phyloP scores from a whole-genome alignment of 2,329 filamentous ascomycete genomes.

The Colletotrichum lupini region DNA sequence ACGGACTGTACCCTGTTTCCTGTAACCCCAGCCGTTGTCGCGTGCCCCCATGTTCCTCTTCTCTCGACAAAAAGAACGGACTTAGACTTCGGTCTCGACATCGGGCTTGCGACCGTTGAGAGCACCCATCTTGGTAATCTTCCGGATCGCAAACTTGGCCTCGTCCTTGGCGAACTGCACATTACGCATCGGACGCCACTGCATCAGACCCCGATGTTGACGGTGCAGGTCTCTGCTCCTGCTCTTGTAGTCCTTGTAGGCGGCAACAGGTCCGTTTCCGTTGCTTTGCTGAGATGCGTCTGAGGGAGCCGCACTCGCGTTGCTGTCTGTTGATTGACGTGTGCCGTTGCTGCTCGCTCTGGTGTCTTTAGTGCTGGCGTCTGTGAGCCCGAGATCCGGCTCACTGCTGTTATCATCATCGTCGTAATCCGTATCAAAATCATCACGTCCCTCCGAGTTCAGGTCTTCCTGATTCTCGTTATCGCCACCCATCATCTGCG shows the following conservation, averaged over 20 bases:
- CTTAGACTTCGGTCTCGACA: constrained; percentile 80
- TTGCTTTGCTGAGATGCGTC: constrained; percentile 51
- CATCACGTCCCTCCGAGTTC: constrained; percentile 52
- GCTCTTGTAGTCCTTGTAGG: constrained; percentile 72
- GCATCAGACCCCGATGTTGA: constrained; percentile 91
- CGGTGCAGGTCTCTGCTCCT: constrained; percentile 82
- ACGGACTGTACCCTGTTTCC: background rate
- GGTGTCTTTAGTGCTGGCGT: constrained; percentile 55
- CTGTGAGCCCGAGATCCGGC: constrained; percentile 66
- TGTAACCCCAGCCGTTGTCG: background rate
- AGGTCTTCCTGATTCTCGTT: constrained; percentile 41
- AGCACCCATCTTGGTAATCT: constrained; percentile 80
- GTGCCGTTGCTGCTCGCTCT: constrained; percentile 42
- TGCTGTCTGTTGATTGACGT: constrained; percentile 53
- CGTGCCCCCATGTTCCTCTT: background rate
- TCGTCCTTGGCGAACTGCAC: constrained; percentile 89
- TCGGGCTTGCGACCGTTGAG: constrained; percentile 86
- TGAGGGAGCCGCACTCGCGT: constrained; percentile 40
- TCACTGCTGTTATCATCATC: constrained; percentile 47
- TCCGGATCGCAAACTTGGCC: constrained; percentile 79
- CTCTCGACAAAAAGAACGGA: background rate
- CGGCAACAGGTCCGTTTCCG: constrained; percentile 67
- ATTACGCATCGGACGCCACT: constrained; percentile 93
- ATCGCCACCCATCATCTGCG: constrained; percentile 53
- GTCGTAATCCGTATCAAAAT: constrained; percentile 49